Conservation (phyloP, 2,329 filamentous ascomycete genomes). For the Fusarium vanettenii region DNA sequence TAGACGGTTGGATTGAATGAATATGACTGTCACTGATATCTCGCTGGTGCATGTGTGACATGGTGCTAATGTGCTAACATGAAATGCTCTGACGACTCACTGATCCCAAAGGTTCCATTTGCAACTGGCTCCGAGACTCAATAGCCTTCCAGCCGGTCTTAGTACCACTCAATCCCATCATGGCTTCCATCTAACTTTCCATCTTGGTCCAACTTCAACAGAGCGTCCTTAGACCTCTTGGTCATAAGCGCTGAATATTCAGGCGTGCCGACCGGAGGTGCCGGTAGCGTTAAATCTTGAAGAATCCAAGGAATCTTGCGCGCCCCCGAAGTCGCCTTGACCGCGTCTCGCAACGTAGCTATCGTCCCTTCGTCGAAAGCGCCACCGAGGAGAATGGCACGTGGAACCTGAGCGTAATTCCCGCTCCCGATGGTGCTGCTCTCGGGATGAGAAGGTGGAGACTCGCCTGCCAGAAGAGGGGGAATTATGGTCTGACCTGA, state of each 20-base stretch:
- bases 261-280: slow-evolving; percentile 16
- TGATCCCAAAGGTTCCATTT: background rate
- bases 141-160: background rate
- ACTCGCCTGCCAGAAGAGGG: background rate
- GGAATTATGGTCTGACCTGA: slow-evolving; percentile 22
- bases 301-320: slow-evolving; percentile 21
- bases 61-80: background rate
- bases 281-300: slow-evolving; percentile 8
- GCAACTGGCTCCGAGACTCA: background rate
- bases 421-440: slow-evolving; percentile 12
- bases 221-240: slow-evolving; percentile 21
- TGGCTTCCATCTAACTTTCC: slow-evolving; percentile 14
- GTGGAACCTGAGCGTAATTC: background rate
- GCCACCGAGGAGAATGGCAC: slow-evolving; percentile 11
- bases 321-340: background rate
- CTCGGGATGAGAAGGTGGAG: slow-evolving; percentile 1
- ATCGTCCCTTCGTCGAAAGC: slow-evolving; percentile 23
- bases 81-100: too few relatives aligned
- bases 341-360: background rate
- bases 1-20: background rate
- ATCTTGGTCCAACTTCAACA: slow-evolving; percentile 4
- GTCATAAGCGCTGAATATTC: slow-evolving; percentile 26
- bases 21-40: background rate
- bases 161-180: slow-evolving; percentile 28
- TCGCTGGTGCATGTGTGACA: background rate